Evolutionary conservation across 192 early-diverging fungal genomes (phyloP).

Genomic region (Entophlyctis helioformis): DNA sequence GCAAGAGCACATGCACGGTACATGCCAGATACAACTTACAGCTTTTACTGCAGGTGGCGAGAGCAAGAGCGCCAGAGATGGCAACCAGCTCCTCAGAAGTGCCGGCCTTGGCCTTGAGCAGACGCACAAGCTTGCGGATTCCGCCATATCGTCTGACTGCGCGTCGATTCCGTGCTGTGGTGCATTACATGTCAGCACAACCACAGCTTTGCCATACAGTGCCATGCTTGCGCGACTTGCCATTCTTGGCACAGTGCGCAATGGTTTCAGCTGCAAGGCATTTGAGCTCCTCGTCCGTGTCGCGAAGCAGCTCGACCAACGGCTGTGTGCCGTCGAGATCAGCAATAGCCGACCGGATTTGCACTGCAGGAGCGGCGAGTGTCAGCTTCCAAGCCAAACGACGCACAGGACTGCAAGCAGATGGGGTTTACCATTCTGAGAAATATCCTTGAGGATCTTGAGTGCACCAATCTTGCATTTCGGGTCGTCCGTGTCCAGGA

Average conservation of each 20-base stretch:
- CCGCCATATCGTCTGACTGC: conserved; percentile 45
- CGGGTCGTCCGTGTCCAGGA: conserved; percentile 51
- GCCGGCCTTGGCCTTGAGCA: conserved; percentile 34
- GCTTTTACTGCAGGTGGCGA: conserved; percentile 47
- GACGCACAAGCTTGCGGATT: conserved; percentile 41
- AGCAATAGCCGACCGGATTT: conserved; percentile 44
- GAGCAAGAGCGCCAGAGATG: conserved; percentile 44
- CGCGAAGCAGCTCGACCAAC: conserved; percentile 42
- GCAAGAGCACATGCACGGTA: too few relatives aligned
- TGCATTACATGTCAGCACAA: conserved; percentile 1
- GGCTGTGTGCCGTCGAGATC: conserved; percentile 50
- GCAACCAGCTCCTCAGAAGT: conserved; percentile 41
- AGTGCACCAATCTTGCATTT: conserved; percentile 54
- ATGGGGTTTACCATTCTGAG: conserved; percentile 31
- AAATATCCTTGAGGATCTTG: conserved; percentile 46
- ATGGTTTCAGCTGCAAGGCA: conserved; percentile 56
- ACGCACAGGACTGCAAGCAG: not conserved
- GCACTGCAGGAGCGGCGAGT: conserved; percentile 11
- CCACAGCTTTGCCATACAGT: too few relatives aligned
- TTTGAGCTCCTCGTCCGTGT: conserved; percentile 41
- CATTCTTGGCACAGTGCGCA: conserved; percentile 51
- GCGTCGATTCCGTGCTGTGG: conserved; percentile 36
- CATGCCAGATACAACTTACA: conserved; percentile 8
- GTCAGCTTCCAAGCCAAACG: not conserved
- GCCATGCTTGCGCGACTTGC: conserved; percentile 3